phyloP scores from a whole-genome alignment of 495 filamentous ascomycete genomes.

The Neurospora sp. region DNA sequence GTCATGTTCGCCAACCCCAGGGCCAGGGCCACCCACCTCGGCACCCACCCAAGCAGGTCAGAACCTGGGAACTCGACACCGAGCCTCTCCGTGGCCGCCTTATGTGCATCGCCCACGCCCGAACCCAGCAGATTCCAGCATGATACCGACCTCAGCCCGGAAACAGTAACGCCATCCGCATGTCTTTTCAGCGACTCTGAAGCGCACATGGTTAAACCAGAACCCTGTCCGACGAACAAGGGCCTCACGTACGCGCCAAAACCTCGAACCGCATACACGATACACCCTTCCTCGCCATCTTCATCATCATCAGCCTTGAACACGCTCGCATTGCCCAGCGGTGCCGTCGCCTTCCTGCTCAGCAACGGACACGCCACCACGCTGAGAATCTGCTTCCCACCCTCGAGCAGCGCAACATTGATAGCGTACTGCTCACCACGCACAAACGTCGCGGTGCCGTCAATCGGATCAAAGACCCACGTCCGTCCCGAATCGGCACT shows the following conservation, averaged over 20 bases:
- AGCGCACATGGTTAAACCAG: neutral
- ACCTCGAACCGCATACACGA: constrained; percentile 47
- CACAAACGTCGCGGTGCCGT: constrained; percentile 60
- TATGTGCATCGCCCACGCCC: constrained; percentile 33
- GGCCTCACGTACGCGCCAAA: constrained; percentile 45
- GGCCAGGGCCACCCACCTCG: constrained; percentile 53
- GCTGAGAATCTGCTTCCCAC: constrained; percentile 26
- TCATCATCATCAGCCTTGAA: constrained; percentile 34
- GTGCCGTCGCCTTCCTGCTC: constrained; percentile 25
- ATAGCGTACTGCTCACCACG: constrained; percentile 50
- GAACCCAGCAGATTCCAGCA: constrained; percentile 32
- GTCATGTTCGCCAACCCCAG: constrained; percentile 50
- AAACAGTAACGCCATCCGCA: constrained; percentile 22
- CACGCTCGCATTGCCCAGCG: constrained; percentile 31
- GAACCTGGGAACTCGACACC: constrained; percentile 39
- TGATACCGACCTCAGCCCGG: constrained; percentile 27
- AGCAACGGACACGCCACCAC: constrained; percentile 50
- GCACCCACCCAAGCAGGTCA: constrained; percentile 53
- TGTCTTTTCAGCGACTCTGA: constrained; percentile 13
- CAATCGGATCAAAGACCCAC: constrained; percentile 66
- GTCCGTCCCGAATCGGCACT: constrained; percentile 25
- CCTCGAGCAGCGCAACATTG: constrained; percentile 34
- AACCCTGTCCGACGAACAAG: constrained; percentile 19
- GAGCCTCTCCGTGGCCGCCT: constrained; percentile 36
- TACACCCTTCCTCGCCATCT: constrained; percentile 28